These are phyloP conservation scores for Physcia stellaris DNA, from an alignment of 495 filamentous ascomycete genomes.

Conservation along the genomic window DNA sequence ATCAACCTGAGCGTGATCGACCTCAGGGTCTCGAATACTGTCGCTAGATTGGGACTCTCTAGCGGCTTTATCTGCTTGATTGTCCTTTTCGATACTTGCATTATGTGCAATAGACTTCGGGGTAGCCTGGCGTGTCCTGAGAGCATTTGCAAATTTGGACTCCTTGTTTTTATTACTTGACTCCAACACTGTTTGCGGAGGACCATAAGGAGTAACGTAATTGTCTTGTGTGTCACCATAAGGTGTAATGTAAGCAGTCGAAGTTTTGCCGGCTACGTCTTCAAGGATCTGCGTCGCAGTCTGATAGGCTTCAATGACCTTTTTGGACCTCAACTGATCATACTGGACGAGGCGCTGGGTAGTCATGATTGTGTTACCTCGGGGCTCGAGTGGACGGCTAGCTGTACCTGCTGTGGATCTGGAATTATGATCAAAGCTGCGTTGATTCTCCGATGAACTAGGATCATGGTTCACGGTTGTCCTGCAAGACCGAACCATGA, in stretches of 20 bases:
- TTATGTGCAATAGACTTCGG: slow-evolving; percentile 1
- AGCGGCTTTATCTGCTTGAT: background rate
- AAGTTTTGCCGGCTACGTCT: slow-evolving; percentile 6
- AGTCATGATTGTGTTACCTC: slow-evolving; percentile 2
- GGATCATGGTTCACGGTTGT: background rate
- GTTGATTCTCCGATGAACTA: background rate
- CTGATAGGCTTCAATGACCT: slow-evolving; percentile 11
- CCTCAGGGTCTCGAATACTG: slow-evolving; percentile 7
- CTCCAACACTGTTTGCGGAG: too few species aligned
- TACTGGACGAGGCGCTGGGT: too few species aligned
- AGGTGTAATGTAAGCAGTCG: background rate
- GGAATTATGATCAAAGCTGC: background rate
- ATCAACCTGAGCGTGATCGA: slow-evolving; percentile 7
- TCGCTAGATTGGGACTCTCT: background rate
- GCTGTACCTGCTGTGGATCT: background rate
- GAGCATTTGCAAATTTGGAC: too few species aligned
- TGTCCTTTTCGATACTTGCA: background rate
- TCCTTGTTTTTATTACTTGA: too few species aligned
- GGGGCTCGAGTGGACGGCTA: slow-evolving; percentile 1
- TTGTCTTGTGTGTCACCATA: slow-evolving; percentile 1
- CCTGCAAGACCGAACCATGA: background rate
- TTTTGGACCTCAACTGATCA: too few species aligned
- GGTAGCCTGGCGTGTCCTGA: background rate
- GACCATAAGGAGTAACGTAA: slow-evolving; percentile 1
- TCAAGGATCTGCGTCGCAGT: slow-evolving; percentile 11